Base-by-base conservation (phyloP, 495 filamentous ascomycete species). In the Xylaria grammica region DNA sequence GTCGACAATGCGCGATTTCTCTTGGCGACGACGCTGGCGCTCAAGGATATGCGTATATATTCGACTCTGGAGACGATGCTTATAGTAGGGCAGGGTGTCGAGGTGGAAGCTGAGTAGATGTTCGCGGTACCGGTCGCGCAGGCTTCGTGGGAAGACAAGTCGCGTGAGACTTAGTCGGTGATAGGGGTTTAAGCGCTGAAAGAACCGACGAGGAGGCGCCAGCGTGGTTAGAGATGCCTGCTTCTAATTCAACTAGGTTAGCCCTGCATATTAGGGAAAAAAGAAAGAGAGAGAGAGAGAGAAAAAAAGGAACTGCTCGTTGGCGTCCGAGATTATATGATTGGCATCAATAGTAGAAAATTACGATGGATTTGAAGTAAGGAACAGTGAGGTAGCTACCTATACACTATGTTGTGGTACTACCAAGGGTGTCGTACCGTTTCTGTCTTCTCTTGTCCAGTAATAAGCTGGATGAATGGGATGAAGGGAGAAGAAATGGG, bases 31-130 rank as follows among this genome's bases (percentile, higher is more conserved):
- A 42, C 78, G 81, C 75, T 92, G 88, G 19, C 85, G 80, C 62
- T 82, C 79, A 69, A 94, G 74, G 48, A 96, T 82, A 68, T 89
- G 91, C 17, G 81, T 79, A 74, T 93, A 94, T 57, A 96, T 84
- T 57, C 88, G 84, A 55, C 89, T 87, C 70, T 95, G 91, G 4
- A 90, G 78, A 29, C 85, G 83, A 67, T 85, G 84, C 62, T 86
- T 88, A 65, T 91, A 85, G 48, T 82, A 79, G 44, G 91, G 89
- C 38, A 96, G 75, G n/a, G 84, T 89, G 67, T 91, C 86, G 83
- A 90, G 83, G 55, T 87, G 89, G 75, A 96, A 83, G 53, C 81
- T 78, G 65, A 86, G 83, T 40, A 94, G 80, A 38, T 80, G 83
- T 32, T 84, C 84, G 66, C 86, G 86, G 65, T 87, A 82, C 40